Percentiles rank a stretch among this genome's conserved stretches.
Evolutionary conservation across 805 yeast species (phyloP).

Genomic region (Jamesozyma lodderae): DNA sequence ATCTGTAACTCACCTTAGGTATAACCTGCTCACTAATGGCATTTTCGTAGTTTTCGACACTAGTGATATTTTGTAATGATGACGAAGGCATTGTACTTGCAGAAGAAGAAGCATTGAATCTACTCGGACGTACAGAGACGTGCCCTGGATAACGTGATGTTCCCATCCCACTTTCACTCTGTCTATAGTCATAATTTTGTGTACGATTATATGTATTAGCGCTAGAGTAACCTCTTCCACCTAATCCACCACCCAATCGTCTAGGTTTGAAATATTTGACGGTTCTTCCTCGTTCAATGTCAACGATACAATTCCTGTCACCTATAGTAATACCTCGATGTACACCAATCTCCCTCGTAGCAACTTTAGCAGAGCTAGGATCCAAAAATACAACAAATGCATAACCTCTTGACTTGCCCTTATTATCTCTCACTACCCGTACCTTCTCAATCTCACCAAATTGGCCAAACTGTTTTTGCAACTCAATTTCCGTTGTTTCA

Average conservation of each 20-base stretch:
- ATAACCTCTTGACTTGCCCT: conserved; percentile 61
- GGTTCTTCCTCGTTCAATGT: conserved; percentile 60
- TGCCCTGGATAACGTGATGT: no score
- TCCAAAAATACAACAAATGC: conserved; percentile 68
- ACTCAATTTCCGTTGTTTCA: conserved; percentile 53
- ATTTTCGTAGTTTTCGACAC: no score
- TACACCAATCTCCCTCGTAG: conserved; percentile 44
- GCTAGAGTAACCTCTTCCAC: conserved; percentile 50
- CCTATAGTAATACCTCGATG: conserved; percentile 42
- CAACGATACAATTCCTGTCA: conserved; percentile 53
- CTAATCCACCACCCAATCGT: conserved; percentile 86
- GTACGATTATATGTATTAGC: no score
- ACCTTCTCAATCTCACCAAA: conserved; percentile 65
- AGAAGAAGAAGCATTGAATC: no score
- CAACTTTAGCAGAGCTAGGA: conserved; percentile 50
- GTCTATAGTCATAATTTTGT: no score
- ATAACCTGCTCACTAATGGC: neutral
- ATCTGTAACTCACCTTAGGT: conserved; percentile 11
- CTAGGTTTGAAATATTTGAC: conserved; percentile 63
- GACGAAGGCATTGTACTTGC: no score
- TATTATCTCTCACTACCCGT: conserved; percentile 49
- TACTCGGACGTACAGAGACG: no score
- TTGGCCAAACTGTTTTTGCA: conserved; percentile 49
- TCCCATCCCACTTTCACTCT: no score
- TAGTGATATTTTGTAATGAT: no score